Base-by-base conservation (phyloP, 768 basidiomycete genomes). In the Fomitopsis serialis region DNA sequence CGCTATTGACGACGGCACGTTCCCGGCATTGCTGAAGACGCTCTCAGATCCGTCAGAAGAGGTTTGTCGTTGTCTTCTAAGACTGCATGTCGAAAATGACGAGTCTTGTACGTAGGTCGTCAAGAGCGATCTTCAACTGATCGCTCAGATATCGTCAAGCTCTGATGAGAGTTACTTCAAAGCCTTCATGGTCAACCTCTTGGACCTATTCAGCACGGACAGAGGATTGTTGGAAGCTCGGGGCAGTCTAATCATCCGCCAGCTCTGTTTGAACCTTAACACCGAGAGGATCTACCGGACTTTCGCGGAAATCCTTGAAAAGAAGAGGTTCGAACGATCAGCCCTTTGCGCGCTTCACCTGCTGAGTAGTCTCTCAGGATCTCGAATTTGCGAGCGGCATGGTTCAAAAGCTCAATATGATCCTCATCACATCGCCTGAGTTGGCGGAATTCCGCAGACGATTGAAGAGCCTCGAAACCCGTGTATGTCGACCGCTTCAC, bases 351-450 rank as follows among this genome's bases (percentile, higher is more conserved):
- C n/a, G 19, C 12, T 15, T 29, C 5, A 21, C 50, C 3, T 24
- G 17, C 52, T 50, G 25, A 44, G 19, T 35, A 19, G 21, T 19
- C n/a, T 35, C 43, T 23, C 17, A 96, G 92, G 97, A 99, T 67
- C 80, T 98, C 40, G 97, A 98, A 67, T 98, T 98, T 68, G 95
- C 96, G 1, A 92, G 94, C 61, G 88, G 91, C 56, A 98, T 99
- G 68, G 93, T 99, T 15, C 93, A 97, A 73, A 98, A 98, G 70
- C 74, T 99, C 45, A 98, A 93, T 65, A 86, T 94, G 66, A 98
- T 99, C 60, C 75, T 99, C 47, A 95, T 96, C 58, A 98, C 96
- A 6, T 94, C 93, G 2, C 93, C 93, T 0, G 96, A 99, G 67
- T 73, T 99, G n/a, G 81, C 85, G 3, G 97, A 99, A 53, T 98